These are phyloP conservation scores for Candida oleophila DNA, from an alignment of 805 yeast species.

Conservation along the genomic window DNA sequence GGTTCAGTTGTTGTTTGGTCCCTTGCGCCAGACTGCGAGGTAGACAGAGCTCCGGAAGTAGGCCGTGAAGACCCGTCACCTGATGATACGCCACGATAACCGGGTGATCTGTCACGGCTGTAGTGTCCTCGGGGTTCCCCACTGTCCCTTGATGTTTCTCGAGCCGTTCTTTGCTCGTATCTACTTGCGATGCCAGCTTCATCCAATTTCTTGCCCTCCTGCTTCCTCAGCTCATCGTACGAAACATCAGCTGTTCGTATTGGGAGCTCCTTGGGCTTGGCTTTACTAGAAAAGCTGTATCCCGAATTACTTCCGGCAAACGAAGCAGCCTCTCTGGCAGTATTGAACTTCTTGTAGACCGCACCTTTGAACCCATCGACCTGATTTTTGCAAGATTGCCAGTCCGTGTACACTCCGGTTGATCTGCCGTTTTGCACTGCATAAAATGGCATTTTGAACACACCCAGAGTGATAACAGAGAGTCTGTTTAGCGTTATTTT, in stretches of 20 bases:
- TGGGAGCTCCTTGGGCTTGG: too few relatives aligned
- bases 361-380: constrained; percentile 61
- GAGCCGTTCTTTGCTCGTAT: too few relatives aligned
- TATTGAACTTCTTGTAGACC: constrained; percentile 52
- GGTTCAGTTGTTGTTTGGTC: background rate
- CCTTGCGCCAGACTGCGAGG: background rate
- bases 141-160: too few relatives aligned
- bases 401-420: constrained; percentile 55
- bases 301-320: constrained; percentile 33
- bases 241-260: too few relatives aligned
- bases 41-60: background rate
- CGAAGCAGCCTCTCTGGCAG: constrained; percentile 47
- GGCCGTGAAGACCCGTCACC: background rate
- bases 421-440: constrained; percentile 38
- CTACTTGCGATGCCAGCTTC: too few relatives aligned
- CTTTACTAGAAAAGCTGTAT: background rate
- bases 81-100: background rate
- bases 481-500: too few relatives aligned
- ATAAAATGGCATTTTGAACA: constrained; percentile 23
- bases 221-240: too few relatives aligned
- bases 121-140: background rate
- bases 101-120: background rate
- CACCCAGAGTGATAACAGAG: too few relatives aligned
- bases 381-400: constrained; percentile 57
- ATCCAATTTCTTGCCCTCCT: too few relatives aligned